Evolutionary conservation across 192 early-diverging fungal species (phyloP).

Genomic region (Backusella australiensis): DNA sequence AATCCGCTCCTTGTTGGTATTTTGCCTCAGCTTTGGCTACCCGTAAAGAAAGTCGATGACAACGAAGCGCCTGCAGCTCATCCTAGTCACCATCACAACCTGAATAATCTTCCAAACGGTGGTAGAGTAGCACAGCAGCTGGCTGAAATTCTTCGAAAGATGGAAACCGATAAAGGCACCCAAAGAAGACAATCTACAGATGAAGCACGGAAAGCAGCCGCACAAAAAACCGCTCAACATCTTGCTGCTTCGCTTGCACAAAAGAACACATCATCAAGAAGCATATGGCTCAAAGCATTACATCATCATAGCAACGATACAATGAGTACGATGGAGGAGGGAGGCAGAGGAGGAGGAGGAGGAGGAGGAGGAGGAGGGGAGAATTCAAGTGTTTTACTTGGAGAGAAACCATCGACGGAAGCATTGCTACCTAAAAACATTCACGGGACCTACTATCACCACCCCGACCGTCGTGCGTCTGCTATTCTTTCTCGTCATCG

Average conservation of each 20-base stretch:
- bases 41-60: conserved; percentile 35
- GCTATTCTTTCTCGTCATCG: neutral
- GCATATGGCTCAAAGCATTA: neutral
- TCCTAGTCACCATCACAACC: neutral
- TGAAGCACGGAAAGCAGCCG: neutral
- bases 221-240: neutral
- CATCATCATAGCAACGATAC: neutral
- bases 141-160: conserved; percentile 9
- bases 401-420: neutral
- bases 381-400: neutral
- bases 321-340: neutral
- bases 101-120: neutral
- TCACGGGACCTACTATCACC: conserved; percentile 27
- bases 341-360: neutral
- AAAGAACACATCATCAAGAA: neutral
- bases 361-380: neutral
- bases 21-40: conserved; percentile 71
- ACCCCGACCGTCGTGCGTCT: neutral
- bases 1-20: conserved; percentile 62
- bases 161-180: neutral
- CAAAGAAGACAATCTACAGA: neutral
- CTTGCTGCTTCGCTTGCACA: neutral
- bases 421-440: neutral
- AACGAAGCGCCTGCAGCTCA: neutral
- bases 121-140: conserved; percentile 11